Evolutionary conservation across 2,329 filamentous ascomycete species (phyloP), one percentile per base, ranked within the genome.

Genomic region (Cladophialophora immunda): DNA sequence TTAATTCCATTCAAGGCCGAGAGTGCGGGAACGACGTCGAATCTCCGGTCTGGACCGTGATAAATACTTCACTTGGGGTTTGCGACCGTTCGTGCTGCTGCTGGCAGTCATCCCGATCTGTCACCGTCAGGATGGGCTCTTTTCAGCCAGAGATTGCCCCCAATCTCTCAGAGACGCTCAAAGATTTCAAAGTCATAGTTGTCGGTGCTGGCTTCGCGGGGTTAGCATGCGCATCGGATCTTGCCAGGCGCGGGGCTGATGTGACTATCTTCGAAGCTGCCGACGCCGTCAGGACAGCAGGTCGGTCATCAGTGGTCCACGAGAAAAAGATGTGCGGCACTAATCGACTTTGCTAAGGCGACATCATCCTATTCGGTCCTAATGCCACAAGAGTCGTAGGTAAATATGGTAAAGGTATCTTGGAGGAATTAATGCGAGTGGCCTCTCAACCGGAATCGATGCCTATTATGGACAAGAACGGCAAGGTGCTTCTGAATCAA

Each of bases 201-300:
- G 82, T 86, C 5, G 84, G 84, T 81, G 62, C 73, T 38, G 75
- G 75, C 5, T 76, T 76, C 45, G 75, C 73, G 19, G 75, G 75
- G 2, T 68, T 77, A 9, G 71, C 75, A 17, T 73, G 75, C 15
- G 75, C 75, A 9, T 74, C 76, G 32, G 74, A 71, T 52, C 69
- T 64, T 29, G 34, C 58, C 25, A 55, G 61, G 19, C 71, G 50
- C 17, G 59, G 59, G 11, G 19, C 50, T 15, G 29, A 55, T 15
- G 59, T 62, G 8, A 32, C n/a, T 7, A 32, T 62, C 13, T 62
- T 27, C 25, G 59, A 62, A 22, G 32, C 41, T 7, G 25, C 27
- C 13, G 29, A 55, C 17, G 30, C 30, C 7, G 30, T 19, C 36
- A 62, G 19, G 22, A 25, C 54, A 25, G 17, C 11, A 55, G 30